Evolutionary conservation across 768 basidiomycete species (phyloP).

Genomic region (Termitomyces sp.): DNA sequence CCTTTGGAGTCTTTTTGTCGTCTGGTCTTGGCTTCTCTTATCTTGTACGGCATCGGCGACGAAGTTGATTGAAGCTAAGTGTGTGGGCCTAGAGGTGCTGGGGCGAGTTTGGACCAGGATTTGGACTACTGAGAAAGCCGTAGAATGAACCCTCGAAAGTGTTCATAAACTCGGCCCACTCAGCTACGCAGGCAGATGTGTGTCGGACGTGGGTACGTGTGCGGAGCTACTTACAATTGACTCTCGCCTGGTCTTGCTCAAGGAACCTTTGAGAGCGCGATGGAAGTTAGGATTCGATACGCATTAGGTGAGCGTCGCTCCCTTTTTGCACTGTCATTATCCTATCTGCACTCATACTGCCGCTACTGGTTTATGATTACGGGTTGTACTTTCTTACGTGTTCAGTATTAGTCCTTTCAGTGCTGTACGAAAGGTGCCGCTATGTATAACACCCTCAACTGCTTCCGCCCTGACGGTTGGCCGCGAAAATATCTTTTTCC

Average conservation of each 20-base stretch:
- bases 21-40: neutral
- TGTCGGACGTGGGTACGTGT: conserved; percentile 10
- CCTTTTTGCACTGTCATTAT: neutral
- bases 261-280: neutral
- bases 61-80: neutral
- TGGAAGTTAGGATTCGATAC: neutral
- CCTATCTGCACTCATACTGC: conserved; percentile 7
- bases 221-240: neutral
- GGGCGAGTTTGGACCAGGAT: neutral
- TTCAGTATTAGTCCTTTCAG: neutral
- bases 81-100: neutral
- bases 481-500: neutral
- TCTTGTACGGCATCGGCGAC: neutral
- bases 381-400: conserved; percentile 5
- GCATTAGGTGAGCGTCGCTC: neutral
- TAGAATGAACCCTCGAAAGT: neutral
- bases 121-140: neutral
- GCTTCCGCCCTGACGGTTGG: neutral
- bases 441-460: neutral
- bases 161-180: neutral
- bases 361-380: neutral
- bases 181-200: conserved; percentile 2
- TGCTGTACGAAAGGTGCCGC: neutral
- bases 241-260: neutral
- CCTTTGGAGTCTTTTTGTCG: neutral